Base-by-base conservation (phyloP, 148 eudicot species). In the Rhododendron molle region DNA sequence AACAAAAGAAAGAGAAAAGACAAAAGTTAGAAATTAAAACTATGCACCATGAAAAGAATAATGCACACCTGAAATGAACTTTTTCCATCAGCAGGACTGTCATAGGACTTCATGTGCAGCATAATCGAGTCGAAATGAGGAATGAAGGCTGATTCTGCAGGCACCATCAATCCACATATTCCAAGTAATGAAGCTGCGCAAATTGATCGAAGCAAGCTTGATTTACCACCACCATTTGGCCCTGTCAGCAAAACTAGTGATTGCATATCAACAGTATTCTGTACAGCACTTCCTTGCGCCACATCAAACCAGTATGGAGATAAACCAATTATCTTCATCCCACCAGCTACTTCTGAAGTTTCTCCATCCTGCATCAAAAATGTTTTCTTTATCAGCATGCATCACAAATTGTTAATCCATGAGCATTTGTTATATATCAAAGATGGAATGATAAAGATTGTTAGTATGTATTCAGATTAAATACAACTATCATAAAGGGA, bases 181-280 rank as follows among this genome's bases (percentile, higher is more conserved):
- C 99, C 99, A 84, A 97, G 94, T 76, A 97, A 85, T 85, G 99
- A 93, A 81, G 99, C 95, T 49, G 99, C 99, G 90, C 98, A 97
- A 78, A 95, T 91, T 80, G 99, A 93, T 87, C 99, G 91, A 78
- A 97, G 91, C 83, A 97, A 91, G 88, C 99, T 95, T 81, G 99
- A 97, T 92, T 97, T 95, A 81, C 99, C 99, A 84, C 99, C 99
- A 52, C 99, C 99, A 69, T 97, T 97, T 14, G 99, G 99, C 87
- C 99, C 99, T 43, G 99, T 97, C 80, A 97, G 88, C 83, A 97
- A 94, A 89, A 95, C 94, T 82, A 97, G 87, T 47, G 99, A 97
- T 81, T 92, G 90, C 99, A 97, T 95, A 81, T 88, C 91, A 40
- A 95, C 92, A 85, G 92, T 92, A 82, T 96, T 95, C 49, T 87